A percentile compares a stretch with the other conserved stretches of the same genome.
Evolutionary conservation across 805 yeast species (phyloP).

Genomic region (Hanseniaspora hatyaiensis): DNA sequence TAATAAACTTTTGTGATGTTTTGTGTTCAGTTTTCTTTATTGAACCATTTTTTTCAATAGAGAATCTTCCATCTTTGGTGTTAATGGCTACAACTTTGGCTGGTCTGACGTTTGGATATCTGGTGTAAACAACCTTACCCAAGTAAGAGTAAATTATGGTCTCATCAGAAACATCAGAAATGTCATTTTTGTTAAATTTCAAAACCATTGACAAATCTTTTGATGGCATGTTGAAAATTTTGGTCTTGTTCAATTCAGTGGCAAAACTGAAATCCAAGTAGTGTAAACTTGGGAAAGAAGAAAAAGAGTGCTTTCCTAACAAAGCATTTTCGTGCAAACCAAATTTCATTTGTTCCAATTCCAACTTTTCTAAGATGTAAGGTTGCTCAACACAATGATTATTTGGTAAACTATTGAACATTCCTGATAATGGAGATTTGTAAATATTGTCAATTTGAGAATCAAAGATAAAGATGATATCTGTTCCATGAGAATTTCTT

Average conservation of each 20-base stretch:
- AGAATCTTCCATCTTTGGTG: slow-evolving; percentile 20
- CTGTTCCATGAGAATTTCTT: slow-evolving; percentile 66
- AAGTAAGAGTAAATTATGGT: slow-evolving; percentile 55
- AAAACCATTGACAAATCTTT: slow-evolving; percentile 72
- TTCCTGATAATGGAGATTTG: slow-evolving; percentile 64
- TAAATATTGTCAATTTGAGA: slow-evolving; percentile 61
- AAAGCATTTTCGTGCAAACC: slow-evolving; percentile 59
- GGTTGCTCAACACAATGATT: slow-evolving; percentile 62
- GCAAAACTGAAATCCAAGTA: slow-evolving; percentile 50
- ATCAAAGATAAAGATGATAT: slow-evolving; percentile 56
- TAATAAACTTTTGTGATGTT: slow-evolving; percentile 38
- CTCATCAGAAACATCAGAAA: slow-evolving; percentile 39
- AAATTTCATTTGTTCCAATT: slow-evolving; percentile 31
- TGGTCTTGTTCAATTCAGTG: slow-evolving; percentile 50
- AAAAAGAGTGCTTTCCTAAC: slow-evolving; percentile 57
- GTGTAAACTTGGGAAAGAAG: slow-evolving; percentile 81
- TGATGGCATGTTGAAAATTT: slow-evolving; percentile 76
- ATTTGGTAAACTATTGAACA: slow-evolving; percentile 65
- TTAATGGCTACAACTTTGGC: slow-evolving; percentile 58
- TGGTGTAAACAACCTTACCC: slow-evolving; percentile 54
- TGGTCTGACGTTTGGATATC: slow-evolving; percentile 88
- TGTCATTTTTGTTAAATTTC: slow-evolving; percentile 33
- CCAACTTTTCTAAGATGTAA: slow-evolving; percentile 42
- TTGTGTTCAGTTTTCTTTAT: slow-evolving; percentile 28
- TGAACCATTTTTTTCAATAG: slow-evolving; percentile 4